Percentiles rank a stretch among this genome's conserved stretches.
Evolutionary conservation across 331 rosid species (phyloP).

Genomic region (Pyrus hybrid): DNA sequence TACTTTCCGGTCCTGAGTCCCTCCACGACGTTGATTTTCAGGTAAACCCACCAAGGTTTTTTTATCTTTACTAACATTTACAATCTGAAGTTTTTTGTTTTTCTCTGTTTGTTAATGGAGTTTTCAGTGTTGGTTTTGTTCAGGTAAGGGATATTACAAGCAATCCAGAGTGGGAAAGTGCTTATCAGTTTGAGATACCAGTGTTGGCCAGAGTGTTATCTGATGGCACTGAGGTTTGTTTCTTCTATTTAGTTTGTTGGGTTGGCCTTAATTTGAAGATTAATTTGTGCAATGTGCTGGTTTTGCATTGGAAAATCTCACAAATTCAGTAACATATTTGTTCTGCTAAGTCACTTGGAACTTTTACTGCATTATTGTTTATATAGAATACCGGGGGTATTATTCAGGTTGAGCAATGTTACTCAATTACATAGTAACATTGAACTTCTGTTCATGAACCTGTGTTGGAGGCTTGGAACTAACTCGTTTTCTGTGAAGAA

Average conservation of each 20-base stretch:
- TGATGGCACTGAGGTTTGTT: conserved; percentile 90
- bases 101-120: not conserved
- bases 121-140: not conserved
- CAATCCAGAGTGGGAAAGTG: conserved; percentile 77
- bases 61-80: not conserved
- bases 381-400: not conserved
- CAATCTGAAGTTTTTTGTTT: not conserved
- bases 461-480: not conserved
- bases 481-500: not conserved
- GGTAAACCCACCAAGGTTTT: conserved; percentile 10
- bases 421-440: not conserved
- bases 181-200: conserved; percentile 88
- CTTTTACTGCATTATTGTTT: not conserved
- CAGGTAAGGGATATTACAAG: conserved; percentile 80
- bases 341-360: not conserved
- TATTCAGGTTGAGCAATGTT: not conserved
- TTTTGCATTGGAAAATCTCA: not conserved
- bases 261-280: not conserved
- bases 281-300: not conserved
- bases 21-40: conserved; percentile 61
- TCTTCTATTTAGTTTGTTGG: not conserved
- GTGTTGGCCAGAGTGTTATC: conserved; percentile 69
- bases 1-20: conserved; percentile 57
- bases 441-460: not conserved
- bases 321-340: not conserved